Base-by-base conservation (phyloP, 2,329 filamentous ascomycete genomes). In the Penicillium aurantiogriseum region DNA sequence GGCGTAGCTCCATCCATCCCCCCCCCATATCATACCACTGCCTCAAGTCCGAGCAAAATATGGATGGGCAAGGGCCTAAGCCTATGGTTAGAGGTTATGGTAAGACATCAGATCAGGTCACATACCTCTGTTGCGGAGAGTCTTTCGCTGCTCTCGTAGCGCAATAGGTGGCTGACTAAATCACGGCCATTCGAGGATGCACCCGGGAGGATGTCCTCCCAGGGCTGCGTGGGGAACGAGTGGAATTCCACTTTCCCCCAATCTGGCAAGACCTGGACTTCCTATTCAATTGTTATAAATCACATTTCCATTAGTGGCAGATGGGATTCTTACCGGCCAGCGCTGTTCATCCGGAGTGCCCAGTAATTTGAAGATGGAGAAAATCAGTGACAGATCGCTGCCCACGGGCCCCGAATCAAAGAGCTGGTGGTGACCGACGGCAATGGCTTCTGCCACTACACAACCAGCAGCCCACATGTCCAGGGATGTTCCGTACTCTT, bases 401-500 rank as follows among this genome's bases (percentile, higher is more conserved):
- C 95, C 94, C 50, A 97, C 83, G 66, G 96, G 91, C 1, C 91
- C 89, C 4, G 91, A 90, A 70, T 94, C 88, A 66, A 99, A 97
- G 0, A 97, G 79, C 0, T 88, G 82, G 59, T 77, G 44, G 77
- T 85, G 65, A 71, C 81, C 63, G 63, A 80, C 60, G 73, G 81
- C 69, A 77, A 86, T 69, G 74, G 90, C 77, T 74, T 97, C 92
- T 5, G 91, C 90, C 11, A 95, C 84, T 68, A 96, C 88, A 61
- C 88, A 88, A 1, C 95, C 94, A 0, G 89, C 83, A 4, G 87
- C 89, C 94, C 95, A 99, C 76, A 97, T 86, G 73, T 99, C 94
- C 3, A 97, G 81, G 9, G 84, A 80, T 0, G 83, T 73, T 2
- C 82, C 84, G 69, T 99, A 99, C 0, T 80, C 77, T 49, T 82